A percentile compares a stretch with the other conserved stretches of the same genome.
Evolutionary conservation across 1,284 basidiomycete genomes (phyloP).

Genomic region (Coniferiporia weirii): DNA sequence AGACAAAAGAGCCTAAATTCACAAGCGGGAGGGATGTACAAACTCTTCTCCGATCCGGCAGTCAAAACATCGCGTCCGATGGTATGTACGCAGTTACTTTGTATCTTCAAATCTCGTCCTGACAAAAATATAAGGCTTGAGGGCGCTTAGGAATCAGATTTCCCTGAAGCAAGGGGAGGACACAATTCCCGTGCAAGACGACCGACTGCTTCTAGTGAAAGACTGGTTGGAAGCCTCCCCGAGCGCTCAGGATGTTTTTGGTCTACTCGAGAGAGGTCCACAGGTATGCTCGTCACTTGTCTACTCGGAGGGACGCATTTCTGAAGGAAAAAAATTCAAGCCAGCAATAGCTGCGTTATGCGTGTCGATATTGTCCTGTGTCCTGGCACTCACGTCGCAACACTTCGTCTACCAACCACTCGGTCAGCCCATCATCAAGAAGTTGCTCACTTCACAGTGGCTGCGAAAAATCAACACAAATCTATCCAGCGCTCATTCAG

Average conservation of each 20-base stretch:
- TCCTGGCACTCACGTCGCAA: constrained; percentile 54
- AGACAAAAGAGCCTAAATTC: not conserved
- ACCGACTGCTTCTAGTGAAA: constrained; percentile 50
- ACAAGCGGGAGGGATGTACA: not conserved
- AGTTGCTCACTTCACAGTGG: constrained; percentile 48
- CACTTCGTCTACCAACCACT: constrained; percentile 60
- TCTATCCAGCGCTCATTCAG: constrained; percentile 53
- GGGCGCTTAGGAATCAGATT: constrained; percentile 49
- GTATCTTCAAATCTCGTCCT: not conserved
- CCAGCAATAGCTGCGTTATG: constrained; percentile 46
- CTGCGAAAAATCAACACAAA: constrained; percentile 52
- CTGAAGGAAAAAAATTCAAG: not conserved
- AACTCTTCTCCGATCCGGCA: not conserved
- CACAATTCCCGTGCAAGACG: constrained; percentile 46
- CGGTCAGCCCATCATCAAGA: constrained; percentile 56
- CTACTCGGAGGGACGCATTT: too few species aligned
- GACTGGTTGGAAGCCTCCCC: constrained; percentile 55
- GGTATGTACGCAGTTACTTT: not conserved
- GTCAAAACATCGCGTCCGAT: not conserved
- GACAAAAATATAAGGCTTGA: constrained; percentile 16
- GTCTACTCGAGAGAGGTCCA: constrained; percentile 49
- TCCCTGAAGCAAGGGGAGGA: constrained; percentile 41
- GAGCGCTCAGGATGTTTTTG: constrained; percentile 56
- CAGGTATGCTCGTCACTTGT: constrained; percentile 34
- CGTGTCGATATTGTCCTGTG: constrained; percentile 47